A percentile compares a stretch with the other conserved stretches of the same genome.
phyloP scores from a whole-genome alignment of 352 stramenopile genomes.

The Hyaloperonospora brassicae region DNA sequence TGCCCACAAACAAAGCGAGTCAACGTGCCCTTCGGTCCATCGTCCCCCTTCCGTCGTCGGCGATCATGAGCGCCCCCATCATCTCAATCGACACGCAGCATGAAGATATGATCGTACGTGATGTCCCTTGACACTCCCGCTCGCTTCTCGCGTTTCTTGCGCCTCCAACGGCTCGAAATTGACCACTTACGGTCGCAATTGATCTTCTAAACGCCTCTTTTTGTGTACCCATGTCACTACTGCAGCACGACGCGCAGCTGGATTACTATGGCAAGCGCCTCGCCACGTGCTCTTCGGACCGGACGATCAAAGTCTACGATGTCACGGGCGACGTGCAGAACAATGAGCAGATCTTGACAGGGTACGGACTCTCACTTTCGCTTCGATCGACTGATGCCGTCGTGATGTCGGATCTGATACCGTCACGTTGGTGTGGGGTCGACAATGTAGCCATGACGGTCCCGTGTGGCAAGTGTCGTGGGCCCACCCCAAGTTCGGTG shows the following conservation, averaged over 20 bases:
- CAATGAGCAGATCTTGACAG: slow-evolving; percentile 81
- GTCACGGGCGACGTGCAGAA: slow-evolving; percentile 88
- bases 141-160: background rate
- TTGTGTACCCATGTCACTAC: slow-evolving; percentile 2
- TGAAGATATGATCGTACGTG: slow-evolving; percentile 93
- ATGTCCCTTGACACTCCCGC: background rate
- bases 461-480: slow-evolving; percentile 98
- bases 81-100: slow-evolving; percentile 95
- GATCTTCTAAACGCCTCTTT: slow-evolving; percentile 11
- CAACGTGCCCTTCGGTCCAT: slow-evolving; percentile 1
- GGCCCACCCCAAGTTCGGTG: slow-evolving; percentile 97
- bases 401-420: background rate
- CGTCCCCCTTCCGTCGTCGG: background rate
- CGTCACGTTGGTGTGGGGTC: background rate
- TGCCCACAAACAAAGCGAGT: slow-evolving; percentile 21
- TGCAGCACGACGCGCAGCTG: slow-evolving; percentile 94
- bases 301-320: slow-evolving; percentile 96
- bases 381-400: slow-evolving; percentile 1
- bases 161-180: slow-evolving; percentile 7
- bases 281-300: slow-evolving; percentile 96
- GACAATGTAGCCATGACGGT: slow-evolving; percentile 82
- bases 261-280: slow-evolving; percentile 99
- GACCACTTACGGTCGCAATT: slow-evolving; percentile 1
- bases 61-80: slow-evolving; percentile 72
- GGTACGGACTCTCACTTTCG: slow-evolving; percentile 32